phyloP scores from a whole-genome alignment of 805 yeast species.

The Priceomyces fermenticarens region DNA sequence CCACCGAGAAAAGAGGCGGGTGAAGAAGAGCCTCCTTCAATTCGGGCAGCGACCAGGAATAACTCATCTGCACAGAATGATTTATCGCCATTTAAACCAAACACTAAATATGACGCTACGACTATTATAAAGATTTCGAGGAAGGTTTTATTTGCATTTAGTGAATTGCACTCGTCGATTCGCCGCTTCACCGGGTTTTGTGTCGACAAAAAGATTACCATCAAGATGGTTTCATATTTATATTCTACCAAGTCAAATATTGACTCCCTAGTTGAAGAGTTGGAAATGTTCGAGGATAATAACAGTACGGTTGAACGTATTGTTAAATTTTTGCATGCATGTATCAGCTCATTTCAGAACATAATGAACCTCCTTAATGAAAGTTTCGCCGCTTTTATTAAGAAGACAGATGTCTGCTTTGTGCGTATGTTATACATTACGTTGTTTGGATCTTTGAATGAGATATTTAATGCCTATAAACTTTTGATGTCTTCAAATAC shows the following conservation, averaged over 20 bases:
- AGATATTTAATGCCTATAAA: constrained; percentile 64
- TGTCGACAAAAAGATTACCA: constrained; percentile 50
- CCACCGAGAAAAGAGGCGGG: constrained; percentile 1
- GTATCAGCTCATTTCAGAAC: constrained; percentile 48
- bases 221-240: constrained; percentile 50
- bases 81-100: constrained; percentile 8
- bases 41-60: background rate
- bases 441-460: constrained; percentile 60
- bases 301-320: constrained; percentile 28
- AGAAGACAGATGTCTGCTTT: constrained; percentile 59
- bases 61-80: background rate
- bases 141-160: constrained; percentile 58
- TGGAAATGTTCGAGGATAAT: constrained; percentile 51
- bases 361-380: constrained; percentile 48
- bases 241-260: constrained; percentile 53
- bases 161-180: constrained; percentile 61
- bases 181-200: constrained; percentile 58
- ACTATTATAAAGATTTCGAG: constrained; percentile 48
- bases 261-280: constrained; percentile 53
- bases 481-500: constrained; percentile 18
- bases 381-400: constrained; percentile 47
- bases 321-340: constrained; percentile 25
- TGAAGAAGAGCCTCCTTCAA: constrained; percentile 2
- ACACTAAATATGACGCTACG: constrained; percentile 10
- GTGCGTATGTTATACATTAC: constrained; percentile 62